A percentile compares a stretch with the other conserved stretches of the same genome.
These are phyloP conservation scores for Phytophthora nicotianae DNA, from an alignment of 352 stramenopile genomes.

Conservation along the genomic window DNA sequence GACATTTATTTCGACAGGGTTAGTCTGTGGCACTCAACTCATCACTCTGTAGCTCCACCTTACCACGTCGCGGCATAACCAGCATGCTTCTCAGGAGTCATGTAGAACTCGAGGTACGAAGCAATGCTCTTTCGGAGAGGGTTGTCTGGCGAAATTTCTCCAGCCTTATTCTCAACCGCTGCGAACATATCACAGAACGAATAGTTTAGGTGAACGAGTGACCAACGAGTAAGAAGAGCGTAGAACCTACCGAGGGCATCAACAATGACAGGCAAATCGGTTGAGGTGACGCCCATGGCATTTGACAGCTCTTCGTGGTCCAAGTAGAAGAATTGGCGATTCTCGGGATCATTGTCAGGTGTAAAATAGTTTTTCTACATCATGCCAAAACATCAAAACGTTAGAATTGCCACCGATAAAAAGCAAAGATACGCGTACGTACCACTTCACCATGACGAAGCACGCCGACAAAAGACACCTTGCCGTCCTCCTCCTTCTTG, in stretches of 20 bases:
- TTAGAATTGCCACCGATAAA: slow-evolving; percentile 5
- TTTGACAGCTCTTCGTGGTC: slow-evolving; percentile 78
- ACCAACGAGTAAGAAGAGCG: neutral
- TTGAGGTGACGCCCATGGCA: slow-evolving; percentile 73
- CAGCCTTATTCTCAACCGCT: slow-evolving; percentile 46
- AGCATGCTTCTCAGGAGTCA: slow-evolving; percentile 87
- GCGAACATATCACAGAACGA: neutral
- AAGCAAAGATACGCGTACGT: slow-evolving; percentile 9
- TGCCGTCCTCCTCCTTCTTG: slow-evolving; percentile 59
- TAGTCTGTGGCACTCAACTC: neutral
- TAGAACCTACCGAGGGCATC: slow-evolving; percentile 70
- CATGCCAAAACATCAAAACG: neutral
- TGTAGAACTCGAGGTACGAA: slow-evolving; percentile 90
- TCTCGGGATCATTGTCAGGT: slow-evolving; percentile 74
- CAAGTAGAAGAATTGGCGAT: slow-evolving; percentile 85
- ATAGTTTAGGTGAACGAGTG: slow-evolving; percentile 5
- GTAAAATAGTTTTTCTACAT: slow-evolving; percentile 78
- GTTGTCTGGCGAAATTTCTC: slow-evolving; percentile 51
- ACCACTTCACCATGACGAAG: slow-evolving; percentile 84
- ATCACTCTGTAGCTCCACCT: slow-evolving; percentile 7
- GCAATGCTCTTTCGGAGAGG: slow-evolving; percentile 76
- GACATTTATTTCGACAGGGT: neutral
- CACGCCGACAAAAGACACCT: slow-evolving; percentile 70
- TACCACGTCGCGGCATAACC: slow-evolving; percentile 87
- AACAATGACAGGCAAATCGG: slow-evolving; percentile 74